Conservation (phyloP, 2,329 filamentous ascomycete species). For the Venturiaceae sp. region DNA sequence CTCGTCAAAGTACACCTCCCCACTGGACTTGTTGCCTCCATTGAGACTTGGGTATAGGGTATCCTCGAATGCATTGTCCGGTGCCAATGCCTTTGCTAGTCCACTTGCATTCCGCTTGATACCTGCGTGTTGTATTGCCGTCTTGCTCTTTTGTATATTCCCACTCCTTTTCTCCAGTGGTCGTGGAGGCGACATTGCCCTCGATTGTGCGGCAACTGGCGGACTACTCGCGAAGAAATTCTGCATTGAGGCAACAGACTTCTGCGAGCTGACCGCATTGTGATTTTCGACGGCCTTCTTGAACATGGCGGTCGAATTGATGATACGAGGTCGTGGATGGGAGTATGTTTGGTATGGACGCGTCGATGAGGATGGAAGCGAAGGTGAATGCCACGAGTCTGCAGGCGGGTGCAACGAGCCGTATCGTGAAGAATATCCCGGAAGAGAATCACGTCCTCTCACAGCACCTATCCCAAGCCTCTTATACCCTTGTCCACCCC, state of each 20-base stretch:
- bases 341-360: background rate
- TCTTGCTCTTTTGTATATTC: background rate
- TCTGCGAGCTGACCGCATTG: background rate
- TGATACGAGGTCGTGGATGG: background rate
- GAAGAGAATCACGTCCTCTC: too few relatives aligned
- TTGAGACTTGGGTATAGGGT: constrained; percentile 9
- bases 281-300: constrained; percentile 3
- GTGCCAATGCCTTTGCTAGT: constrained; percentile 31
- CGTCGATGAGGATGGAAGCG: background rate
- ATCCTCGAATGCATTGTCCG: constrained; percentile 25
- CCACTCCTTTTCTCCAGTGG: background rate
- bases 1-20: constrained; percentile 55
- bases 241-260: background rate
- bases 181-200: background rate
- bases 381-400: background rate
- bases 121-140: constrained; percentile 12
- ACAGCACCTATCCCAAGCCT: background rate
- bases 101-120: constrained; percentile 38
- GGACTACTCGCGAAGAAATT: background rate
- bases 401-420: background rate
- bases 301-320: constrained; percentile 6
- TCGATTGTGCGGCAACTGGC: background rate
- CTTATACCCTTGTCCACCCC: background rate
- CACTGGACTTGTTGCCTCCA: constrained; percentile 29
- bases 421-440: background rate